Evolutionary conservation across 2,329 filamentous ascomycete genomes (phyloP), one percentile per base, ranked within the genome.

Genomic region (Sarocladium oryzae): DNA sequence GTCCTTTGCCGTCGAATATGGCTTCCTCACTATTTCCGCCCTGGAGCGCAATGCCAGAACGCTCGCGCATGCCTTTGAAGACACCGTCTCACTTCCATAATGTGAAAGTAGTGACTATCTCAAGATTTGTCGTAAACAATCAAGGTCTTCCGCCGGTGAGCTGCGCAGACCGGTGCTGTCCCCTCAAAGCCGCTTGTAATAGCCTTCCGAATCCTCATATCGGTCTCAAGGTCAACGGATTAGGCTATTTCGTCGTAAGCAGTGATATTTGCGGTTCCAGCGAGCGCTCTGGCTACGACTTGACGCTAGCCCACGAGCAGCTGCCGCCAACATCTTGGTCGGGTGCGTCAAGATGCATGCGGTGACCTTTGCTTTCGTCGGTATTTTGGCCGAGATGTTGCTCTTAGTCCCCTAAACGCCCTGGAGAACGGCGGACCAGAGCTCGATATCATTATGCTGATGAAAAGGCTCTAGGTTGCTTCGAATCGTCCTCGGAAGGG

Each of bases 401-500:
- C 6, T 21, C 10, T 21, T 33, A 10, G 20, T 48, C 51, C 2
- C 35, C 11, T 6, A 51, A 73, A 60, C 86, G 6, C 86, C 84
- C 8, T 83, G 78, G 49, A 75, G 70, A 1, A 90, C 69, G 0
- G 80, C 82, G 57, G 85, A 81, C 35, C 74, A 73, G 1, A 89
- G 75, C 58, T 84, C 80, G 1, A 65, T 69, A 56, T 89, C 85
- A 2, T 71, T 74, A 61, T 86, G 79, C 53, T 84, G 71, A 52
- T 81, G 71, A 58, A 88, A 88, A 1, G 86, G 81, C 60, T 90
- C 86, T 6, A 90, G 74, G 59, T 89, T 89, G 15, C 73, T 78
- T 30, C 85, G 76, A 16, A 90, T 69, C 0, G 85, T 88, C 87
- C 86, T 1, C 81, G 84, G 66, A 90, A 89, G 2, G 90, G 73